Evolutionary conservation across 306 rosid genomes (phyloP).

Genomic region (Datisca glomerata): DNA sequence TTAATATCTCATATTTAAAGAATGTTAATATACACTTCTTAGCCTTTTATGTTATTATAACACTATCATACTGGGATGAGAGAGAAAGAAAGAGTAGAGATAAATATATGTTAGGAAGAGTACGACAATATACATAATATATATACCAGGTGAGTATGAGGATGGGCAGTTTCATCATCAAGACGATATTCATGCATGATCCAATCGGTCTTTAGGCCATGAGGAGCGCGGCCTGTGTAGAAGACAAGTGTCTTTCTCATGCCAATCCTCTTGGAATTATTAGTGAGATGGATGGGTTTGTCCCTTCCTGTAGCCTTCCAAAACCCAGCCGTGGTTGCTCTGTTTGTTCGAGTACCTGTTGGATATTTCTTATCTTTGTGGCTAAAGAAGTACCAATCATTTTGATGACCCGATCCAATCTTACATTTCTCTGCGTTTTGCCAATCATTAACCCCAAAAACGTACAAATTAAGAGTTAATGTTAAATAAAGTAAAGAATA

Average conservation of each 20-base stretch:
- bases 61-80: too few species aligned
- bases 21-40: too few species aligned
- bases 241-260: constrained; percentile 97
- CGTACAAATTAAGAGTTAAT: not conserved
- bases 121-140: too few species aligned
- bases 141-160: too few species aligned
- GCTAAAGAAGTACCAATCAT: constrained; percentile 97
- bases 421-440: constrained; percentile 64
- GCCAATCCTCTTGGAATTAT: constrained; percentile 66
- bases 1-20: too few species aligned
- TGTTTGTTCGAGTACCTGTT: constrained; percentile 85
- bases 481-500: too few species aligned
- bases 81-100: too few species aligned
- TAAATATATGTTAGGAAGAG: too few species aligned
- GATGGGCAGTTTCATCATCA: constrained; percentile 48
- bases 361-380: constrained; percentile 98
- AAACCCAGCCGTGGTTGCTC: constrained; percentile 92
- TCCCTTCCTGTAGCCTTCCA: constrained; percentile 99
- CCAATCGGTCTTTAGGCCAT: constrained; percentile 96
- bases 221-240: constrained; percentile 99
- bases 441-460: not conserved
- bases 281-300: constrained; percentile 59
- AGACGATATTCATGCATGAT: constrained; percentile 99
- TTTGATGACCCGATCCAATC: constrained; percentile 91
- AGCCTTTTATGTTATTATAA: too few species aligned